A percentile compares a stretch with the other conserved stretches of the same genome.
Evolutionary conservation across 2,329 filamentous ascomycete genomes (phyloP).

Genomic region (Nothophaeocryptopus gaeumannii): DNA sequence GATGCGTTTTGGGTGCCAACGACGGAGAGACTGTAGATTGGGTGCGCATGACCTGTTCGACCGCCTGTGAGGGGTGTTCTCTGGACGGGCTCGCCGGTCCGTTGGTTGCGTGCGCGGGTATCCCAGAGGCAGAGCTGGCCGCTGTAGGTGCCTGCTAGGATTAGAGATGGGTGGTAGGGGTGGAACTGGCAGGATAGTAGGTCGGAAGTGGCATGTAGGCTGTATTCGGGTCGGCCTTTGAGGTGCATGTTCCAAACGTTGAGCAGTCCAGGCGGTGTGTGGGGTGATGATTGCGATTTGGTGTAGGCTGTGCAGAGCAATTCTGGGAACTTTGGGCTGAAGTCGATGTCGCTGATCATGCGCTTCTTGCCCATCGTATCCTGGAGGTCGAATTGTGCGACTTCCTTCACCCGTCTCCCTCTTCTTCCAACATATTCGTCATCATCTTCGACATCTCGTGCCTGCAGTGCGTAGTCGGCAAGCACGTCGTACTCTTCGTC

Average conservation of each 20-base stretch:
- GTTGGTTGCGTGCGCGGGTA: constrained; percentile 70
- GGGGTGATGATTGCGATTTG: constrained; percentile 66
- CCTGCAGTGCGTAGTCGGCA: constrained; percentile 85
- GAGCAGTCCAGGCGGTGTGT: constrained; percentile 85
- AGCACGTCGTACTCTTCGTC: constrained; percentile 96
- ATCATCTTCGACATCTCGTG: constrained; percentile 65
- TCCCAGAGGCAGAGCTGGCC: constrained; percentile 98
- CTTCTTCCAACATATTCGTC: constrained; percentile 69
- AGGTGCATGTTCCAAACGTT: constrained; percentile 97
- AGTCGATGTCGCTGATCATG: constrained; percentile 94
- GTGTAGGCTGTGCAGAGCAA: constrained; percentile 92
- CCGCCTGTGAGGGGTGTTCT: constrained; percentile 94
- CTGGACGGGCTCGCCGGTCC: constrained; percentile 72
- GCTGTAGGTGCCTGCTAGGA: constrained; percentile 93
- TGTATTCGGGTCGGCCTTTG: constrained; percentile 90
- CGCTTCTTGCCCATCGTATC: constrained; percentile 96
- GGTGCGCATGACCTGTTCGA: constrained; percentile 77
- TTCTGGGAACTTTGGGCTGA: constrained; percentile 88
- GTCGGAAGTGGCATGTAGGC: constrained; percentile 94
- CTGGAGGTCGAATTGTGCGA: constrained; percentile 76
- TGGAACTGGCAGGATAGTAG: constrained; percentile 95
- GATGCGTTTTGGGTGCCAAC: constrained; percentile 98
- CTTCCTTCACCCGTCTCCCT: constrained; percentile 74
- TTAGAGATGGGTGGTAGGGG: constrained; percentile 95
- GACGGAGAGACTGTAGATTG: constrained; percentile 91